These are phyloP conservation scores for Toxoplasma gondii DNA, from an alignment of 169 alveolate genomes.

Conservation along the genomic window DNA sequence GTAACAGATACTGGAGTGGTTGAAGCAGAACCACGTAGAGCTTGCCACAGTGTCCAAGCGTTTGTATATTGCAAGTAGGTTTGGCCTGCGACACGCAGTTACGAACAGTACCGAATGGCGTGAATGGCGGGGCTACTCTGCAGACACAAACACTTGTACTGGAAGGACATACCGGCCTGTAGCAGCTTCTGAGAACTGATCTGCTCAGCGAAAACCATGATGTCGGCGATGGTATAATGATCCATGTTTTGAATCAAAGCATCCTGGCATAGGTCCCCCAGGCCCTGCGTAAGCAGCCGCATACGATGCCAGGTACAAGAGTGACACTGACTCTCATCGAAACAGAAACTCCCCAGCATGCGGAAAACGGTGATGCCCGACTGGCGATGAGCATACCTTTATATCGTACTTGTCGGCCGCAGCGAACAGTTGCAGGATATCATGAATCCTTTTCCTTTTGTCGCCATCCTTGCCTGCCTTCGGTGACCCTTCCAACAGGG, in stretches of 20 bases:
- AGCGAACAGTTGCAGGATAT: slow-evolving; percentile 51
- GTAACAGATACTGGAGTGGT: neutral
- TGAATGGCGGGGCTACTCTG: neutral
- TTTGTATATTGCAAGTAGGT: slow-evolving; percentile 27
- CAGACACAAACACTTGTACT: neutral
- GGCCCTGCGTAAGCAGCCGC: neutral
- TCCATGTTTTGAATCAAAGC: slow-evolving; percentile 45
- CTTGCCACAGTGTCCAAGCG: slow-evolving; percentile 46
- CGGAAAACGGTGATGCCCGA: neutral
- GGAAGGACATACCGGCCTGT: slow-evolving; percentile 26
- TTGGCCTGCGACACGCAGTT: neutral
- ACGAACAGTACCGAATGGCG: neutral
- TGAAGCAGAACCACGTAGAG: slow-evolving; percentile 18
- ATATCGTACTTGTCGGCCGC: slow-evolving; percentile 68
- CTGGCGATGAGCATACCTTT: slow-evolving; percentile 22
- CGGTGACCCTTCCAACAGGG: slow-evolving; percentile 28
- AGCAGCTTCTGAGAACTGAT: slow-evolving; percentile 41
- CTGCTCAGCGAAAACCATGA: slow-evolving; percentile 35
- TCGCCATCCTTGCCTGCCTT: slow-evolving; percentile 33
- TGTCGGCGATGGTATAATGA: slow-evolving; percentile 31
- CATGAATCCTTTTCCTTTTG: neutral
- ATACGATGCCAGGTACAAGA: neutral
- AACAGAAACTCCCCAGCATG: neutral
- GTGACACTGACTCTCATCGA: neutral
- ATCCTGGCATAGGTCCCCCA: slow-evolving; percentile 26